Evolutionary conservation across 805 yeast species (phyloP), one percentile per base, ranked within the genome.

Genomic region (Candida krabiensis): DNA sequence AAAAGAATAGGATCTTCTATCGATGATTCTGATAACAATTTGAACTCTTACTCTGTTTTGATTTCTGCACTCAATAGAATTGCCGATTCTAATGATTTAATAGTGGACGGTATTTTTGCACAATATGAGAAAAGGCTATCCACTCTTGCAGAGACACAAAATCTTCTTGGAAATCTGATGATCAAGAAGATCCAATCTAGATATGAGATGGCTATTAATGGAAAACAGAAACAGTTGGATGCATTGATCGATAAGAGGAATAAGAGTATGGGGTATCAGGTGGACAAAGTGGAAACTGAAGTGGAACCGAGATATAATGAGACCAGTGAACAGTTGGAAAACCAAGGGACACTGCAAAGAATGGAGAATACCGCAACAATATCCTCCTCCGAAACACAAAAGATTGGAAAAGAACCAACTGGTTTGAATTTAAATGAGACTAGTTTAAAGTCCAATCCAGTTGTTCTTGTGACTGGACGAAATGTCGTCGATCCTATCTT

Each of bases 401-500:
- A n/a, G 24, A 21, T 21, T 21, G 24, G 24, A 21, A 29, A 19
- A 13, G n/a, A 8, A 13, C 7, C 11, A 31, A n/a, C n/a, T 18
- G 15, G 8, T 14, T 8, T 7, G 26, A 12, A 26, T 18, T 17
- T 9, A 12, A 9, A 17, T 15, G 34, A 31, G 26, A 13, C 14
- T 19, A 9, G 9, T 6, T 11, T 17, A 8, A 8, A 13, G 9
- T n/a, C 19, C 8, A 14, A 31, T 31, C 15, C 26, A n/a, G 15
- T 21, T 21, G 7, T 11, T 21, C 24, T 6, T 9, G 21, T 38
- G 15, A 12, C 22, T 3, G 33, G 13, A 9, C 28, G 14, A n/a
- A 14, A 12, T 18, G 12, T 26, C 11, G 39, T 39, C 4, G 43
- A 39, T 19, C 43, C 43, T 4, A 26, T 34, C 3, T 35, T 39